These are phyloP conservation scores for Pichia sp. DNA, from an alignment of 1,139 yeast species.

Conservation along the genomic window DNA sequence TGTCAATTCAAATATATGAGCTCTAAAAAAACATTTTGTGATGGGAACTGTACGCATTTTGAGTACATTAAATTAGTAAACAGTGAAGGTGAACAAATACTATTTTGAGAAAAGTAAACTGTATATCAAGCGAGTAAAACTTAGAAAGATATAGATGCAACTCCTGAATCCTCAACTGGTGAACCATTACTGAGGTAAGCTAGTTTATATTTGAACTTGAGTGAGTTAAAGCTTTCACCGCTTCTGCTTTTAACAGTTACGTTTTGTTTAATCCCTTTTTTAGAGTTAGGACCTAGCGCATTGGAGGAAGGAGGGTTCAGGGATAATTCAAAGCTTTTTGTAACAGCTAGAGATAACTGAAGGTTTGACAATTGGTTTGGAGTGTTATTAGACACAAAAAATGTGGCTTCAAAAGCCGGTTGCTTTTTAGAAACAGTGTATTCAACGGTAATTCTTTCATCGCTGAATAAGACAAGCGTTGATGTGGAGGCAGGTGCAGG, in stretches of 20 bases:
- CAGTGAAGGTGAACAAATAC: not conserved
- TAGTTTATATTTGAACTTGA: slow-evolving; percentile 81
- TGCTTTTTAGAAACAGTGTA: slow-evolving; percentile 41
- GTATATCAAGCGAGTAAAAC: not conserved
- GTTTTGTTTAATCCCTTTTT: slow-evolving; percentile 56
- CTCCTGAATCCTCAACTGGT: slow-evolving; percentile 54
- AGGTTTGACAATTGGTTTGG: slow-evolving; percentile 49
- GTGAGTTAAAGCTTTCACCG: slow-evolving; percentile 35
- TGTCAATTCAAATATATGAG: not conserved
- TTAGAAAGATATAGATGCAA: slow-evolving; percentile 31
- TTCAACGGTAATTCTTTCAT: slow-evolving; percentile 50
- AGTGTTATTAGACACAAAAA: slow-evolving; percentile 46
- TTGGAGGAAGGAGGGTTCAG: slow-evolving; percentile 70
- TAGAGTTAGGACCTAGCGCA: slow-evolving; percentile 45
- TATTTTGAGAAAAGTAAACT: not conserved
- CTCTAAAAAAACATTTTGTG: not conserved
- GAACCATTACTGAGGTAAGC: slow-evolving; percentile 50
- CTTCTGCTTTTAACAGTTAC: slow-evolving; percentile 54
- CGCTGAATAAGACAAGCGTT: slow-evolving; percentile 38
- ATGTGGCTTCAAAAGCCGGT: slow-evolving; percentile 35
- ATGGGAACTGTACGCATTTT: not conserved
- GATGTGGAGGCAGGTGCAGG: slow-evolving; percentile 23
- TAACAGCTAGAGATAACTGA: slow-evolving; percentile 76
- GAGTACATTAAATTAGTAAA: not conserved
- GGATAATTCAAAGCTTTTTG: slow-evolving; percentile 61